Conservation (phyloP, 345 rosid species). For the Camelina sativa region DNA sequence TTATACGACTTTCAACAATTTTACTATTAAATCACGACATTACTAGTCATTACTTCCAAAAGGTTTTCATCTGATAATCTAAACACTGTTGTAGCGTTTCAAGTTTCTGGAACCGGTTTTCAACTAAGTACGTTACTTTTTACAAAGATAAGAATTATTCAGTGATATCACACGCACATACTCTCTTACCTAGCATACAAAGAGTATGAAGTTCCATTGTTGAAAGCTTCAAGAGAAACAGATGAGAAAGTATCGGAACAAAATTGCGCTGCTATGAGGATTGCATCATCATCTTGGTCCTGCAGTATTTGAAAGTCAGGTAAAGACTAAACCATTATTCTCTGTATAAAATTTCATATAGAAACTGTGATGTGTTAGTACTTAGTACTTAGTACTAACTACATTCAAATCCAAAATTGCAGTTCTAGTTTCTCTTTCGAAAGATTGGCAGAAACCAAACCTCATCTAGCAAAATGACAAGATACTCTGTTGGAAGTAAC, state of each 20-base stretch:
- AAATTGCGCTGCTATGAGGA: constrained; percentile 79
- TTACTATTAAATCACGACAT: neutral
- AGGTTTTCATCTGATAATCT: neutral
- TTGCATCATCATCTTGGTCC: constrained; percentile 88
- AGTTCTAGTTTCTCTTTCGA: constrained; percentile 6
- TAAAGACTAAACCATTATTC: constrained; percentile 6
- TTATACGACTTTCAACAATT: constrained; percentile 11
- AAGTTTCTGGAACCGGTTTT: constrained; percentile 23
- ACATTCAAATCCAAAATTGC: constrained; percentile 21
- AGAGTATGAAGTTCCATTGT: constrained; percentile 69
- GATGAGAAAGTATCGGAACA: constrained; percentile 88
- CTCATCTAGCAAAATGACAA: constrained; percentile 88
- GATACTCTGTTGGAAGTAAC: constrained; percentile 95
- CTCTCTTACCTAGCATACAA: constrained; percentile 75
- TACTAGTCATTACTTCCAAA: constrained; percentile 20
- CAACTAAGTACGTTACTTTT: constrained; percentile 27
- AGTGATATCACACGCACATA: constrained; percentile 4
- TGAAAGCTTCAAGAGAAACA: constrained; percentile 64
- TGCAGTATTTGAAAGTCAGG: constrained; percentile 46
- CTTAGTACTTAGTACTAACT: neutral
- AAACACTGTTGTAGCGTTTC: constrained; percentile 1
- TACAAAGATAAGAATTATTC: constrained; percentile 11
- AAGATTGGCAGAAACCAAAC: constrained; percentile 43
- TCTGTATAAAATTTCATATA: neutral
- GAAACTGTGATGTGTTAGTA: constrained; percentile 8